Percentiles rank a stretch among this genome's conserved stretches.
Evolutionary conservation across 805 yeast genomes (phyloP).

Genomic region (Phaffomyces antillensis): DNA sequence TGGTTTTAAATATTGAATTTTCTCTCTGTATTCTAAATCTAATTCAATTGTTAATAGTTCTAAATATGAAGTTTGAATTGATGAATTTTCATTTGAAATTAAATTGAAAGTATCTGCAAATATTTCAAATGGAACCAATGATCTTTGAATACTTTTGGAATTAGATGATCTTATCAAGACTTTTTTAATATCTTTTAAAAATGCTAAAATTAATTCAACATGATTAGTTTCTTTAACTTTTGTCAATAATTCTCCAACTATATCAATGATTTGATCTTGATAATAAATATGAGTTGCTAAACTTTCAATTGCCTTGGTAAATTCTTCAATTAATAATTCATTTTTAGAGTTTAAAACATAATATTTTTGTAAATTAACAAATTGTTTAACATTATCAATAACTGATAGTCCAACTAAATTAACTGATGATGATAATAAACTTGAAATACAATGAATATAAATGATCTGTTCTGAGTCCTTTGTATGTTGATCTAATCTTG

Average conservation of each 20-base stretch:
- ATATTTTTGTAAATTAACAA: conserved; percentile 42
- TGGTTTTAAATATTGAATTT: conserved; percentile 7
- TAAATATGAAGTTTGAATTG: conserved; percentile 14
- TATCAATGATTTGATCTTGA: conserved; percentile 79
- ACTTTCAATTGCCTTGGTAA: conserved; percentile 55
- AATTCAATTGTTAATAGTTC: conserved; percentile 14
- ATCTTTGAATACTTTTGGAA: conserved; percentile 18
- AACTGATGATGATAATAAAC: conserved; percentile 66
- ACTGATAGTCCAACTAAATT: conserved; percentile 85
- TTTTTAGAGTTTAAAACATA: conserved; percentile 20
- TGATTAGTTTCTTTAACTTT: conserved; percentile 26
- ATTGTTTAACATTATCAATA: conserved; percentile 62
- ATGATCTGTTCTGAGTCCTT: conserved; percentile 20
- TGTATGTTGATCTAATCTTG: conserved; percentile 22
- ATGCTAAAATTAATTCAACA: conserved; percentile 2
- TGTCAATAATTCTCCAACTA: conserved; percentile 59
- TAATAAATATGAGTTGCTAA: conserved; percentile 76
- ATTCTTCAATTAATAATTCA: conserved; percentile 32
- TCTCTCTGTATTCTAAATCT: conserved; percentile 14
- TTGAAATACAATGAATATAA: conserved; percentile 41
- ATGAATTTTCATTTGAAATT: conserved; percentile 5
- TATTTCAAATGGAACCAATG: conserved; percentile 19
- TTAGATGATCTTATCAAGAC: conserved; percentile 12
- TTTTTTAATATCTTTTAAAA: conserved; percentile 14
- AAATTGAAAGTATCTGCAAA: conserved; percentile 18